phyloP scores from a whole-genome alignment of 805 yeast genomes.

The Metschnikowia peoriensis region DNA sequence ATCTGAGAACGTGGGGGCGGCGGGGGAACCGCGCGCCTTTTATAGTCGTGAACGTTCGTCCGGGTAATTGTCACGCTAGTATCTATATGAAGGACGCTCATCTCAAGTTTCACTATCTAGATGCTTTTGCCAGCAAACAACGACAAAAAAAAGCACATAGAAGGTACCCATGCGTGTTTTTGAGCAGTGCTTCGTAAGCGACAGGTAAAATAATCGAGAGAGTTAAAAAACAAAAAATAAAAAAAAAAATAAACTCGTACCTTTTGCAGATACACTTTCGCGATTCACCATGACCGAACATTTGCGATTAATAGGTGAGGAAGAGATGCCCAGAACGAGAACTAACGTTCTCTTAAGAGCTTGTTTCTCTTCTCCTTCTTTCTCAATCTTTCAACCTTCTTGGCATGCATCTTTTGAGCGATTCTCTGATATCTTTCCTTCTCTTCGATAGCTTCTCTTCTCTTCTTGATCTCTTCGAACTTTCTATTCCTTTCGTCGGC shows the following conservation, averaged over 20 bases:
- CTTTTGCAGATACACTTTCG: too few species aligned
- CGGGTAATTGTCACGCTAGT: constrained; percentile 22
- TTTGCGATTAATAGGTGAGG: too few species aligned
- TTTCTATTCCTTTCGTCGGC: constrained; percentile 53
- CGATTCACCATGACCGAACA: too few species aligned
- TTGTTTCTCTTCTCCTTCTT: constrained; percentile 94
- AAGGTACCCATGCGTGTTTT: background rate
- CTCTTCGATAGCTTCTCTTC: constrained; percentile 80
- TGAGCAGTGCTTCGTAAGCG: too few species aligned
- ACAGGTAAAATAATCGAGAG: too few species aligned
- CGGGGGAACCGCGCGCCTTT: constrained; percentile 22
- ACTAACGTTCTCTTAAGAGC: constrained; percentile 80
- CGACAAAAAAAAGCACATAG: background rate
- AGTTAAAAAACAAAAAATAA: too few species aligned
- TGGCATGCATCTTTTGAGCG: constrained; percentile 86
- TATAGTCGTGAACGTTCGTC: constrained; percentile 22
- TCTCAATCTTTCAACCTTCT: constrained; percentile 86
- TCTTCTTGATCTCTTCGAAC: constrained; percentile 61
- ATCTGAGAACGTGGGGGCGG: background rate
- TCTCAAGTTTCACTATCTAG: background rate
- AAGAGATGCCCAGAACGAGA: background rate
- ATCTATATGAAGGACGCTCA: constrained; percentile 9
- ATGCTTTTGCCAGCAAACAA: background rate
- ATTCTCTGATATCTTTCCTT: constrained; percentile 81
- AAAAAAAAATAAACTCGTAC: too few species aligned